phyloP scores from a whole-genome alignment of 169 alveolate genomes.

The Blepharisma undulans region DNA sequence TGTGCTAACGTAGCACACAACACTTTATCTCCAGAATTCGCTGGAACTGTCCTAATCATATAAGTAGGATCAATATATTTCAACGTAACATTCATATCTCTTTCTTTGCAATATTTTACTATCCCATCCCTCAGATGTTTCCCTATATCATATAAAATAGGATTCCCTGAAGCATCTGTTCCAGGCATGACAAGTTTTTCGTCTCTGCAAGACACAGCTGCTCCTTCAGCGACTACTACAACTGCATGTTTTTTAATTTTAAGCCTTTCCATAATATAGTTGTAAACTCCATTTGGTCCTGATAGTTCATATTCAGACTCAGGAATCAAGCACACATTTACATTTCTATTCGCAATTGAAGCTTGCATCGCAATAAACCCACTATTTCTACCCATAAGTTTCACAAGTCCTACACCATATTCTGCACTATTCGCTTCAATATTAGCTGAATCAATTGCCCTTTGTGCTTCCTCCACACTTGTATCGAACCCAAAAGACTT shows the following conservation, averaged over 20 bases:
- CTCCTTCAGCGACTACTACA: constrained; percentile 92
- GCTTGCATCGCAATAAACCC: constrained; percentile 87
- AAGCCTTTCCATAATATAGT: constrained; percentile 64
- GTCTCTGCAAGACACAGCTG: constrained; percentile 81
- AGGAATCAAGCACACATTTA: constrained; percentile 85
- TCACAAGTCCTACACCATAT: constrained; percentile 89
- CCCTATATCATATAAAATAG: constrained; percentile 75
- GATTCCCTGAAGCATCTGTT: constrained; percentile 72
- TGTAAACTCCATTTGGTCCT: constrained; percentile 78
- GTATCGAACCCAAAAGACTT: constrained; percentile 87
- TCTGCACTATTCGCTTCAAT: constrained; percentile 86
- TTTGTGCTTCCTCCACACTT: constrained; percentile 80
- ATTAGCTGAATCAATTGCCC: constrained; percentile 84
- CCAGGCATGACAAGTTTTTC: constrained; percentile 47
- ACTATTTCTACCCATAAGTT: constrained; percentile 88
- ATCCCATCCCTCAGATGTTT: constrained; percentile 73
- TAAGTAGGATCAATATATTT: constrained; percentile 90
- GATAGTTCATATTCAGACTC: constrained; percentile 80
- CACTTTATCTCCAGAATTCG: constrained; percentile 84
- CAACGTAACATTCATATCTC: constrained; percentile 70
- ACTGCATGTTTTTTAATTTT: constrained; percentile 78
- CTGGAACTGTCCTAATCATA: constrained; percentile 84
- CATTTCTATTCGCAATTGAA: constrained; percentile 80
- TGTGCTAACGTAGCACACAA: constrained; percentile 83
- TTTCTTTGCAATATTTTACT: constrained; percentile 71